Evolutionary conservation across 2,329 filamentous ascomycete species (phyloP), one percentile per base, ranked within the genome.

Genomic region (Aureobasidium melanogenum): DNA sequence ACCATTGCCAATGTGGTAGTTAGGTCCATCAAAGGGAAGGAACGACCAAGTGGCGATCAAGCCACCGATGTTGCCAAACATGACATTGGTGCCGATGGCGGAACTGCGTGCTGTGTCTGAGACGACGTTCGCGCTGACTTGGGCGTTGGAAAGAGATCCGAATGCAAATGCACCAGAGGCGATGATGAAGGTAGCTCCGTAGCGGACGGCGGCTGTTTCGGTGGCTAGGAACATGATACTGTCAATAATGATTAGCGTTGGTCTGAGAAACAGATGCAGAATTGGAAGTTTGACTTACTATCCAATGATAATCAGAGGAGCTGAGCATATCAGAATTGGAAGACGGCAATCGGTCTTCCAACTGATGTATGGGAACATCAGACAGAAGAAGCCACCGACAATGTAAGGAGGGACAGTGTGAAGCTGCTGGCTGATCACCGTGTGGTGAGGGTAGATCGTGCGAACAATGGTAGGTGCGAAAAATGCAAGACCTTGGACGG

Each of bases 1-100:
- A 0, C 87, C 87, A 67, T 89, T 89, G 1, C 87, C 87, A 61
- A 89, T 88, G 63, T 77, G 84, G 67, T 84, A 91, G 62, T 89
- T 72, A 0, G 87, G 87, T 0, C 67, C 82, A 68, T 89, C 87
- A 66, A 75, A 82, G 0, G 81, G 80, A 17, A 88, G 67, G 72
- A 86, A 88, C 1, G 77, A 80, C 69, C 69, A 71, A 0, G 69
- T 72, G 1, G 64, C 65, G 46, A 71, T 67, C 19, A 72, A 52
- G 8, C 69, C 88, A 2, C 88, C 88, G n/a, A 89, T 69, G 60
- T 89, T 89, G 30, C 87, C 88, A 26, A 88, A 75, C 86, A 89
- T 89, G 68, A 89, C 84, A 58, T 84, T 84, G 0, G 81, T 82
- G 12, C 83, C 86, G 47, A 89, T 87, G 3, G 85, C 85, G 0